These are phyloP conservation scores for Syzygium oleosum DNA, from an alignment of 345 rosid species.

Conservation along the genomic window DNA sequence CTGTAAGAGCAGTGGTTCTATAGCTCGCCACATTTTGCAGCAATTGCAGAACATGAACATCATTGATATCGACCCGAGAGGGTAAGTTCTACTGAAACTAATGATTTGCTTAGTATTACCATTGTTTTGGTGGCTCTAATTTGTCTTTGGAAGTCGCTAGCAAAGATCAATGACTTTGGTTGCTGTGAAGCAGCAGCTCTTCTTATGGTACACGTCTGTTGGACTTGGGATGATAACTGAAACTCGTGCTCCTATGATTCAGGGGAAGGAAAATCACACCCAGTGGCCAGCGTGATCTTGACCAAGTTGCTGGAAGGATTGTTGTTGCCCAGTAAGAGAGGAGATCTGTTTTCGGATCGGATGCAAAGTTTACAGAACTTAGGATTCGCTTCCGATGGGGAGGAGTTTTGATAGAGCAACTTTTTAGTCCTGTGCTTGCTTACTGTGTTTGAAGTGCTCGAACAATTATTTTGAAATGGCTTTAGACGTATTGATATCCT, in stretches of 20 bases:
- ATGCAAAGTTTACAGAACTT: background rate
- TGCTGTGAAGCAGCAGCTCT: background rate
- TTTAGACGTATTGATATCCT: background rate
- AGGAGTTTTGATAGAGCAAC: background rate
- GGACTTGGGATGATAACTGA: background rate
- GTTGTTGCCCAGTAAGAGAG: slow-evolving; percentile 13
- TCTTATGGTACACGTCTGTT: background rate
- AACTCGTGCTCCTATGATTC: background rate
- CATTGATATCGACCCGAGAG: slow-evolving; percentile 20
- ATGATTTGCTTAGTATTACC: background rate
- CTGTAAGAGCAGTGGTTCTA: slow-evolving; percentile 41
- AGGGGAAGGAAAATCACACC: slow-evolving; percentile 46
- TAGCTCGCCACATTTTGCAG: slow-evolving; percentile 44
- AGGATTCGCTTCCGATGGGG: background rate
- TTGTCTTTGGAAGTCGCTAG: background rate
- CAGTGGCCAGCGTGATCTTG: slow-evolving; percentile 43
- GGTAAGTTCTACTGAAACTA: slow-evolving; percentile 1
- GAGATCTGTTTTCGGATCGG: background rate
- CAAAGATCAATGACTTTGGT: background rate
- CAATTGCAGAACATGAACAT: slow-evolving; percentile 35
- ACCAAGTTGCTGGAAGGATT: slow-evolving; percentile 47
- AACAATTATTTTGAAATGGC: background rate
- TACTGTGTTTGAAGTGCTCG: background rate
- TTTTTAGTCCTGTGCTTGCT: background rate
- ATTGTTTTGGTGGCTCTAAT: background rate